Evolutionary conservation across 2,329 filamentous ascomycete species (phyloP).

Genomic region (Stenocarpella maydis): DNA sequence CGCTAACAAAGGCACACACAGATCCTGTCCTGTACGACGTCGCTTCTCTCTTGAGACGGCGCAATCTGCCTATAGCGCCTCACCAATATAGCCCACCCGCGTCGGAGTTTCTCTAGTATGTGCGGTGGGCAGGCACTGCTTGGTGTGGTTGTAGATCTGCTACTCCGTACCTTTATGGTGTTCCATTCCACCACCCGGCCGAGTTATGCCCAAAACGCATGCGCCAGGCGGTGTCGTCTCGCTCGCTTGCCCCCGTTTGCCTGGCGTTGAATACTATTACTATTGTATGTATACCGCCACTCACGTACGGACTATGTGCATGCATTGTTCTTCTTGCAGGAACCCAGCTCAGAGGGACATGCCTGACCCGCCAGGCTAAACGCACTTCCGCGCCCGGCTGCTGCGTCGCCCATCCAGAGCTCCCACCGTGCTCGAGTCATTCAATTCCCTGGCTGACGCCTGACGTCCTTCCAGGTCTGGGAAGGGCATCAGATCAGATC

Average conservation of each 20-base stretch:
- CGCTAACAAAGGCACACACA: too few relatives aligned
- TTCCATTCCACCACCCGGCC: slow-evolving; percentile 4
- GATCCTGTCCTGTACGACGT: slow-evolving; percentile 13
- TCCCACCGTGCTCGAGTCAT: neutral
- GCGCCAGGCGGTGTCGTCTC: neutral
- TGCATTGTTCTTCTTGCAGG: neutral
- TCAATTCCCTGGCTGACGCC: neutral
- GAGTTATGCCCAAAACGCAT: neutral
- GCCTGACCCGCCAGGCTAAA: too few relatives aligned
- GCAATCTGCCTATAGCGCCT: slow-evolving; percentile 16
- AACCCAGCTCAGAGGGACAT: neutral
- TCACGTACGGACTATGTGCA: neutral
- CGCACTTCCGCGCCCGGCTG: too few relatives aligned
- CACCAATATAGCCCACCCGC: slow-evolving; percentile 3
- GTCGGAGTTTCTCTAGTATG: slow-evolving; percentile 1
- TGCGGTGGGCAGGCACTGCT: too few relatives aligned
- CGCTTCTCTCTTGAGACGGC: slow-evolving; percentile 19
- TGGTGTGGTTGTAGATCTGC: neutral
- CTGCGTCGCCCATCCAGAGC: neutral
- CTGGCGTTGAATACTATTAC: neutral
- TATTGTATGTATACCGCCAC: slow-evolving; percentile 10
- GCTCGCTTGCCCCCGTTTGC: neutral
- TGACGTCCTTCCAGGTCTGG: neutral
- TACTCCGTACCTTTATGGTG: neutral
- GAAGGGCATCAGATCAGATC: neutral